Evolutionary conservation across 139 green algal species (phyloP), one percentile per base, ranked within the genome.

Genomic region (Tetraselmis chui): DNA sequence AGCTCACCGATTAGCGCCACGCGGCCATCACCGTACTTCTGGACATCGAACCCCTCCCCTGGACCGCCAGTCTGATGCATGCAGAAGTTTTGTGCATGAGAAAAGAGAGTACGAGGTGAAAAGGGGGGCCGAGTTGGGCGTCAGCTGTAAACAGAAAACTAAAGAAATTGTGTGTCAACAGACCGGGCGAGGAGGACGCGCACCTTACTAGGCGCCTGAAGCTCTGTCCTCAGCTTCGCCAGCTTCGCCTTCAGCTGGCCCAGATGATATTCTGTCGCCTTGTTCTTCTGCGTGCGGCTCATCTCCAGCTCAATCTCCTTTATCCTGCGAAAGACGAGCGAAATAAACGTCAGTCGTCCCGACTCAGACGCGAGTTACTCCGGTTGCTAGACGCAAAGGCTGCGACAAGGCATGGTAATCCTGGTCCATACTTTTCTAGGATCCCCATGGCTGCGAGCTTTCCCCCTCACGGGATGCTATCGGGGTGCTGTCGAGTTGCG

Each of bases 271-370:
- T 98, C 93, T 59, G 94, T 97, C 24, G 92, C 92, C 90, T 99
- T 99, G 87, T 99, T 98, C 86, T 98, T 99, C 87, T 99, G 97
- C 24, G 97, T 99, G 26, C 95, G 88, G 67, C 79, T 78, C 95
- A 99, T 99, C 89, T 99, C 97, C 32, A 89, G 32, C 93, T 99
- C 97, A 78, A 99, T 98, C 59, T 99, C 97, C 86, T 96, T 93
- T 32, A 99, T 98, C 80, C 91, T 95, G 89, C 76, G 76, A n/a
- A n/a, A n/a, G n/a, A n/a, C n/a, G n/a, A n/a, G n/a, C n/a, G n/a
- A n/a, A n/a, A n/a, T n/a, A n/a, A n/a, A n/a, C n/a, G n/a, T n/a
- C n/a, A n/a, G n/a, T n/a, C n/a, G n/a, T n/a, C n/a, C n/a, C n/a
- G n/a, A n/a, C n/a, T n/a, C n/a, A n/a, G n/a, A n/a, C n/a, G n/a